Evolutionary conservation across 139 green algal genomes (phyloP).

Genomic region (Tetraselmis chui): DNA sequence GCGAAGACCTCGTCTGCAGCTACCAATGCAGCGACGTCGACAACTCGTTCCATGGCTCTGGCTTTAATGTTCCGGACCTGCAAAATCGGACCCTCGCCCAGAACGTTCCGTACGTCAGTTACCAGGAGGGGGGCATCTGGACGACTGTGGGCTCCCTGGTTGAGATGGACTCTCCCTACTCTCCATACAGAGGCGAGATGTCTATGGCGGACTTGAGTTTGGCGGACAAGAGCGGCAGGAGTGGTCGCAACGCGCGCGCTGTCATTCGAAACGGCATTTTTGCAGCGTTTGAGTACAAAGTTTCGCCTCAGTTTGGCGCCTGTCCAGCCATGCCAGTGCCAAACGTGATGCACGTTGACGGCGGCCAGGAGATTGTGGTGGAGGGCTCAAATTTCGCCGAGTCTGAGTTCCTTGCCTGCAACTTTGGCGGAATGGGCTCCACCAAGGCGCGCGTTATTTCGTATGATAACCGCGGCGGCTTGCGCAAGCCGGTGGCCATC

Average conservation of each 20-base stretch:
- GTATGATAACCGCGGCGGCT: not conserved
- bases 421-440: slow-evolving; percentile 5
- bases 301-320: not conserved
- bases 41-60: not conserved
- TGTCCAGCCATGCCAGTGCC: not conserved
- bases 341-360: slow-evolving; percentile 16
- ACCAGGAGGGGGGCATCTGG: not conserved
- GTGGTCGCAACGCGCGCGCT: not conserved
- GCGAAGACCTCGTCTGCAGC: not conserved
- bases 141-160: not conserved
- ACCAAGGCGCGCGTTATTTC: not conserved
- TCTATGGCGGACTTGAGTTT: not conserved
- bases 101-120: not conserved
- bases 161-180: not conserved
- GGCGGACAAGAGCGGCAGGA: not conserved
- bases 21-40: not conserved
- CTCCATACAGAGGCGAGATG: not conserved
- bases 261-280: not conserved
- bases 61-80: too few relatives aligned
- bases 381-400: slow-evolving; percentile 11
- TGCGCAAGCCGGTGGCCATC: not conserved
- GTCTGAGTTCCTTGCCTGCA: not conserved
- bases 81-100: not conserved
- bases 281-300: not conserved
- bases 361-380: slow-evolving; percentile 3